phyloP scores from a whole-genome alignment of 345 rosid species.

The thale cress (Arabidopsis thaliana) region DNA sequence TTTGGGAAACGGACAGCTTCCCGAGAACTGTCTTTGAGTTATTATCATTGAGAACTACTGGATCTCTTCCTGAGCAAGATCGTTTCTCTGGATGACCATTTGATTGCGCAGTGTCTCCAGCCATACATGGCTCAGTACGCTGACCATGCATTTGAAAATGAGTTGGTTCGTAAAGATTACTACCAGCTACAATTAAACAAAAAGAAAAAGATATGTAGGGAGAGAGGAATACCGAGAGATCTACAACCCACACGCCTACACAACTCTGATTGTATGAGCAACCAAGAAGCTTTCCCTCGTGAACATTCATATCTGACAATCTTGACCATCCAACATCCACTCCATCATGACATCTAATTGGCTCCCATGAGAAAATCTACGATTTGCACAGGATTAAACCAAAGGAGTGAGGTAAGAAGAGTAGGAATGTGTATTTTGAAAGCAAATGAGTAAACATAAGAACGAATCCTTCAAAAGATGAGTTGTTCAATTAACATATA shows the following conservation, averaged over 20 bases:
- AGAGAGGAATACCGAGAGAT: constrained; percentile 73
- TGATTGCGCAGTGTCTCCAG: constrained; percentile 53
- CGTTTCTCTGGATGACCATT: constrained; percentile 70
- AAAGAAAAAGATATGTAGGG: not conserved
- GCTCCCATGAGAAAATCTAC: constrained; percentile 98
- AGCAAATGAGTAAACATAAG: not conserved
- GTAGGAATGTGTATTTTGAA: constrained; percentile 11
- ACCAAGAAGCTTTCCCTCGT: constrained; percentile 97
- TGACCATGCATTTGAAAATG: constrained; percentile 42
- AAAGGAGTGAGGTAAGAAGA: constrained; percentile 20
- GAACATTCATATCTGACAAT: constrained; percentile 92
- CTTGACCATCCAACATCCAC: constrained; percentile 99
- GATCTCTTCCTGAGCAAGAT: constrained; percentile 61
- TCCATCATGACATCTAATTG: constrained; percentile 80
- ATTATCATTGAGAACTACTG: constrained; percentile 63
- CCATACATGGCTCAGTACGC: constrained; percentile 78
- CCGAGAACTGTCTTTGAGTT: constrained; percentile 58
- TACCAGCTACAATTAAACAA: constrained; percentile 24
- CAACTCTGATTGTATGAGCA: constrained; percentile 98
- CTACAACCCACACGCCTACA: constrained; percentile 99
- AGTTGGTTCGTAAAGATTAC: constrained; percentile 33
- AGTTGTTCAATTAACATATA: constrained; percentile 4
- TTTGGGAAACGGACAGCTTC: constrained; percentile 60
- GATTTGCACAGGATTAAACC: constrained; percentile 30
- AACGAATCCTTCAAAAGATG: constrained; percentile 18